Conservation (phyloP, 805 yeast species). For the Pichia rugopelliculosa region DNA sequence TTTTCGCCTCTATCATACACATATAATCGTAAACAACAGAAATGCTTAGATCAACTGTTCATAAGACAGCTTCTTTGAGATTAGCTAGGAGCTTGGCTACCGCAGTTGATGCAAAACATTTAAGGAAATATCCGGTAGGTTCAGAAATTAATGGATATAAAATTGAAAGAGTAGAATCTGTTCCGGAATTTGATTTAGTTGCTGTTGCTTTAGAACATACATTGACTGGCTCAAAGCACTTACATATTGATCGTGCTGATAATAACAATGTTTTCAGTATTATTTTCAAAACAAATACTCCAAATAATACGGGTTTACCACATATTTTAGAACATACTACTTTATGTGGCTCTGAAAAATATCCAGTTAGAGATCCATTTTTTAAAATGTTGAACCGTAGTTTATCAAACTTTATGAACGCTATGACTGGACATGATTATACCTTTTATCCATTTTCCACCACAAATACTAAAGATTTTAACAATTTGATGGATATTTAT, state of each 20-base stretch:
- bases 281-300: constrained; percentile 90
- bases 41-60: constrained; percentile 1
- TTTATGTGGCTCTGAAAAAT: constrained; percentile 84
- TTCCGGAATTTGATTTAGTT: constrained; percentile 75
- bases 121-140: constrained; percentile 55
- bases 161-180: constrained; percentile 53
- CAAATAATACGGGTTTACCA: constrained; percentile 91
- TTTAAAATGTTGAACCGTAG: constrained; percentile 95
- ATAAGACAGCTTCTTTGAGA: not conserved
- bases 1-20: no score
- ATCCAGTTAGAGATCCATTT: constrained; percentile 94
- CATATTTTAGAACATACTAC: constrained; percentile 96
- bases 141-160: constrained; percentile 57
- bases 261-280: constrained; percentile 82
- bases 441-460: constrained; percentile 96
- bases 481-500: constrained; percentile 80
- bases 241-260: constrained; percentile 82
- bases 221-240: constrained; percentile 67
- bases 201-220: constrained; percentile 69
- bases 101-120: constrained; percentile 2
- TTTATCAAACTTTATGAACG: constrained; percentile 95
- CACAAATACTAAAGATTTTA: constrained; percentile 74
- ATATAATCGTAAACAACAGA: no score
- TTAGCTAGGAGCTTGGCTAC: constrained; percentile 8
- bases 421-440: constrained; percentile 96